Base-by-base conservation (phyloP, 2,329 filamentous ascomycete species). In the Colletotrichum eremochloae region DNA sequence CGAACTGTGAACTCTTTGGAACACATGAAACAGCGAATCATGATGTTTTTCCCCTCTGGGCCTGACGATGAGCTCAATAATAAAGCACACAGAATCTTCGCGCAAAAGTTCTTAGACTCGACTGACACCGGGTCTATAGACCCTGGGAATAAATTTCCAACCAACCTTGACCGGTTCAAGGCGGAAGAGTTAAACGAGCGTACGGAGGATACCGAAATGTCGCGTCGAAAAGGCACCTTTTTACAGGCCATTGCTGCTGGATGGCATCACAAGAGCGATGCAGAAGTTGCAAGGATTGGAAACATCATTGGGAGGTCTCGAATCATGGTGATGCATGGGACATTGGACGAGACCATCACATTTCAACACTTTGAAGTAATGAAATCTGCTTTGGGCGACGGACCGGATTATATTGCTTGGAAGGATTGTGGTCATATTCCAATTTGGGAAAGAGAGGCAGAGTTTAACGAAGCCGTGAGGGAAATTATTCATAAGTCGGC, bases 301-400 rank as follows among this genome's bases (percentile, higher is more conserved):
- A 55, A 70, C 36, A 29, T 33, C 12, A 42, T 70, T 9, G 67
- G 67, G 12, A 33, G 62, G 33, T 24, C 62, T 11, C 62, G 67
- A 3, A 66, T 70, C 3, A 36, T 70, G 44, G 67, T 70, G 8
- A 67, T 67, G 63, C 68, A 70, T 29, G 68, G 68, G 20, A 66
- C 55, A 3, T 18, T 55, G 20, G 68, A 70, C 31, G 46, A 67
- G 20, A 62, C 63, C 11, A 70, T 67, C 31, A 62, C 63, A 9
- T 64, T 70, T 15, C 52, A 55, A 5, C 68, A 70, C 36, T 56
- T 70, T 38, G 63, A 67, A 11, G 5, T 70, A 5, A 60, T 67
- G 31, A 70, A 56, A 38, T 18, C n/a, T 9, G 68, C 48, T 1
- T 61, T 70, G 36, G 68, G 68, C 8, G 55, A 70, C 11, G 63